Evolutionary conservation across 768 basidiomycete genomes (phyloP).

Genomic region (Agrocybe chaxingu): DNA sequence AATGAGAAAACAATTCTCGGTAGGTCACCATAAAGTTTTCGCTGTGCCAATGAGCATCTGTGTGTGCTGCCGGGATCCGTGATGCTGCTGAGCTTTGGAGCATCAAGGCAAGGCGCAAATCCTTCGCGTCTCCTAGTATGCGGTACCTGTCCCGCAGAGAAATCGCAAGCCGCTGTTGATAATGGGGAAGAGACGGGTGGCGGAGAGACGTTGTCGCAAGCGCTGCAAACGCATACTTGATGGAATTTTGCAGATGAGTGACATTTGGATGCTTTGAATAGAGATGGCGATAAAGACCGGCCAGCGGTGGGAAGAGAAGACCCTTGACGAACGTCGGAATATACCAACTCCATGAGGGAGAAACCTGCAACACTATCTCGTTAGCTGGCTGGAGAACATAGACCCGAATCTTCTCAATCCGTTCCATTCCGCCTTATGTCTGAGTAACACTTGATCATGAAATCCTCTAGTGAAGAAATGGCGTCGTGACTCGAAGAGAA

Average conservation of each 20-base stretch:
- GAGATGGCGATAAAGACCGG: background rate
- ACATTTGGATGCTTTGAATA: background rate
- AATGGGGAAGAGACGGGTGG: conserved; percentile 13
- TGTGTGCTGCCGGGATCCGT: conserved; percentile 1
- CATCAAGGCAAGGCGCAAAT: conserved; percentile 8
- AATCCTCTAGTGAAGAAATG: no score
- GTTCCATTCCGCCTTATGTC: no score
- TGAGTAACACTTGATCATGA: no score
- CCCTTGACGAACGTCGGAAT: conserved; percentile 3
- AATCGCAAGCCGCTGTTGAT: conserved; percentile 13
- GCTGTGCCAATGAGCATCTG: conserved; percentile 13
- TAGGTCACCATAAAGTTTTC: conserved; percentile 3
- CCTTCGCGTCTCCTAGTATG: background rate
- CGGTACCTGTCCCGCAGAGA: conserved; percentile 8
- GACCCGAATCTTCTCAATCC: background rate
- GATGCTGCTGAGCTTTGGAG: conserved; percentile 11
- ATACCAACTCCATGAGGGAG: conserved; percentile 6
- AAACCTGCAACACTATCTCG: background rate
- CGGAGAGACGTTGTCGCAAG: conserved; percentile 6
- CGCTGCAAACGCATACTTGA: conserved; percentile 7
- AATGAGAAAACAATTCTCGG: background rate
- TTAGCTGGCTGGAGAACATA: conserved; percentile 1
- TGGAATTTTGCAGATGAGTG: conserved; percentile 9
- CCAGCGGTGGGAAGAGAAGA: conserved; percentile 7
- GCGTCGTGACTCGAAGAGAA: no score